Evolutionary conservation across 495 filamentous ascomycete genomes (phyloP).

Genomic region (Penicillium simplicissimum): DNA sequence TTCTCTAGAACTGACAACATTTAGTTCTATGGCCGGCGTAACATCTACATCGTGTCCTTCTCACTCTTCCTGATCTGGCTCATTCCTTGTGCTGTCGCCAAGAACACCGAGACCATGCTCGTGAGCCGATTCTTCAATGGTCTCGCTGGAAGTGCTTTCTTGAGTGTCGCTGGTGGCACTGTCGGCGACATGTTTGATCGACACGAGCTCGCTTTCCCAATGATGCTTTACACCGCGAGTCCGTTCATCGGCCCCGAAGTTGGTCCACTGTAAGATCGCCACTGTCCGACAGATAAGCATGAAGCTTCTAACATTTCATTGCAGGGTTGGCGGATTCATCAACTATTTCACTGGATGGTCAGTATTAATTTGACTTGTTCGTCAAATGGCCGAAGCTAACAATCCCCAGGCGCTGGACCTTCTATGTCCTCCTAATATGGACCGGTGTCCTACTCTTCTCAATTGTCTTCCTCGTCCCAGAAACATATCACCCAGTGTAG

Average conservation of each 20-base stretch:
- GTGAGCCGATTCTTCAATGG: conserved; percentile 83
- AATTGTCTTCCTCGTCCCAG: conserved; percentile 76
- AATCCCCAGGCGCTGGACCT: conserved; percentile 70
- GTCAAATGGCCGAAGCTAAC: conserved; percentile 10
- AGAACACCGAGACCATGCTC: conserved; percentile 81
- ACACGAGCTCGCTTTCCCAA: conserved; percentile 70
- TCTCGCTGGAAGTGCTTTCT: conserved; percentile 80
- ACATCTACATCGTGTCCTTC: conserved; percentile 81
- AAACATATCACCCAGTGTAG: conserved; percentile 81
- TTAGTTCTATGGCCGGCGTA: conserved; percentile 86
- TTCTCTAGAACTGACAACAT: conserved; percentile 26
- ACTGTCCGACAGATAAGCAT: conserved; percentile 37
- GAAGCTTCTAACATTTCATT: neutral
- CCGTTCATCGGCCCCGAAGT: conserved; percentile 72
- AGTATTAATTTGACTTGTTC: conserved; percentile 10
- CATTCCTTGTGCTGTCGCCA: conserved; percentile 83
- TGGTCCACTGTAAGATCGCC: conserved; percentile 46
- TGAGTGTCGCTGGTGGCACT: conserved; percentile 87
- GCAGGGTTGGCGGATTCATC: conserved; percentile 66
- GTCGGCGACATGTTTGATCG: conserved; percentile 85
- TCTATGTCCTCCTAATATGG: conserved; percentile 88
- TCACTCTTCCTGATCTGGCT: conserved; percentile 79
- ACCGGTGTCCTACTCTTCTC: conserved; percentile 58
- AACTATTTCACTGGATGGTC: conserved; percentile 75
- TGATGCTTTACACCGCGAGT: conserved; percentile 77